Evolutionary conservation across 2,329 filamentous ascomycete genomes (phyloP).

Genomic region (Ceratocystis albifundus): DNA sequence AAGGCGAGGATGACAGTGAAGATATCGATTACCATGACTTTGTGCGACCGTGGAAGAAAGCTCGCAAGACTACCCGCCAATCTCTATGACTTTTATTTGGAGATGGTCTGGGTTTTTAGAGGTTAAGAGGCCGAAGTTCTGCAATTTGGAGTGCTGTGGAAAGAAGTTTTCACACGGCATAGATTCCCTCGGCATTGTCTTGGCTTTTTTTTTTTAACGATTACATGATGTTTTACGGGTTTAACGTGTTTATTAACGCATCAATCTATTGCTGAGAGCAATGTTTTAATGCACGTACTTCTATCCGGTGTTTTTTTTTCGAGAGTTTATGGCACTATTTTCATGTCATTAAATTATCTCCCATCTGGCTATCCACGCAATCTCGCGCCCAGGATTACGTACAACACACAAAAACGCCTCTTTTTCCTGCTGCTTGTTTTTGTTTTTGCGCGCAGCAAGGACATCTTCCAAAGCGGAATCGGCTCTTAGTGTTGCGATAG

Average conservation of each 20-base stretch:
- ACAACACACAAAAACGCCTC: conserved; percentile 60
- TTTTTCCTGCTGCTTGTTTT: conserved; percentile 28
- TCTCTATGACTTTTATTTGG: background rate
- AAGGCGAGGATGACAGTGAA: conserved; percentile 19
- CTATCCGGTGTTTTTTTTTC: background rate
- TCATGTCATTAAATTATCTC: conserved; percentile 42
- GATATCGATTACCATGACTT: conserved; percentile 23
- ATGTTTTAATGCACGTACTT: background rate
- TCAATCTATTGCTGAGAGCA: background rate
- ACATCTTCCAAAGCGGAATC: conserved; percentile 14
- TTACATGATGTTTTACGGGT: conserved; percentile 9
- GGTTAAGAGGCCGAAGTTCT: background rate
- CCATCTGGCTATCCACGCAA: conserved; percentile 73
- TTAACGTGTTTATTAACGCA: background rate
- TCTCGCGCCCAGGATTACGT: conserved; percentile 62
- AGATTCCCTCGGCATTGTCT: conserved; percentile 5
- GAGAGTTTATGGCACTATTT: background rate
- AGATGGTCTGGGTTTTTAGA: background rate
- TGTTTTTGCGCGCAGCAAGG: conserved; percentile 19
- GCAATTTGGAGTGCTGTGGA: background rate
- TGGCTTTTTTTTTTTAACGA: conserved; percentile 8
- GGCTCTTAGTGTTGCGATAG: conserved; percentile 53
- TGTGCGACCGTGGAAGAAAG: conserved; percentile 23
- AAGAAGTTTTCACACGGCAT: background rate
- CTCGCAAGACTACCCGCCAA: conserved; percentile 11